phyloP scores from a whole-genome alignment of 805 yeast genomes.

The Kuraishia capsulata region DNA sequence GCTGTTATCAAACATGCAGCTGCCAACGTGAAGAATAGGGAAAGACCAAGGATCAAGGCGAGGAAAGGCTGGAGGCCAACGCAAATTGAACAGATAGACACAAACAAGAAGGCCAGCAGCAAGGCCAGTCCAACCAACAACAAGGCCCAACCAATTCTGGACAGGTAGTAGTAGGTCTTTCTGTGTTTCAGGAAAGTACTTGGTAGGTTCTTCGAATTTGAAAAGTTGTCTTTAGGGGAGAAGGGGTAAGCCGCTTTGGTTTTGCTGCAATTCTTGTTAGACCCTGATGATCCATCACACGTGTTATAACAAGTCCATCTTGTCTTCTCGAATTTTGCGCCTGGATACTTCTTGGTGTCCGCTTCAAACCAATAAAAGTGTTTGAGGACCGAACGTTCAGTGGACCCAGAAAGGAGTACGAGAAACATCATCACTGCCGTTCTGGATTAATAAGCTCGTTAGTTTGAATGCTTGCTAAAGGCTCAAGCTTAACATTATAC shows the following conservation, averaged over 20 bases:
- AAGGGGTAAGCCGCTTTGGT: constrained; percentile 74
- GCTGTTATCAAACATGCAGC: constrained; percentile 45
- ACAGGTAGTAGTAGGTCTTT: constrained; percentile 51
- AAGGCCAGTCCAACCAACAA: constrained; percentile 48
- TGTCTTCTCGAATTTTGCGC: constrained; percentile 33
- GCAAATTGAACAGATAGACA: not conserved
- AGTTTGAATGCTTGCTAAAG: not conserved
- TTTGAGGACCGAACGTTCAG: constrained; percentile 37
- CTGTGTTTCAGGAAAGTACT: constrained; percentile 35
- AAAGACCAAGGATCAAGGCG: constrained; percentile 13
- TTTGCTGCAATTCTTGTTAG: constrained; percentile 39
- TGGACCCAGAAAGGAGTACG: constrained; percentile 57
- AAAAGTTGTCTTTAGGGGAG: constrained; percentile 73
- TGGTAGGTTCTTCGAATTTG: constrained; percentile 45
- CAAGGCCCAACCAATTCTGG: constrained; percentile 64
- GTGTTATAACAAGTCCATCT: constrained; percentile 82
- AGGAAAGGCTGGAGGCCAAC: constrained; percentile 15
- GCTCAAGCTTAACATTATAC: no score
- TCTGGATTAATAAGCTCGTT: constrained; percentile 9
- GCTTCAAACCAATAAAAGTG: constrained; percentile 77
- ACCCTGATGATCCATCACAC: constrained; percentile 33
- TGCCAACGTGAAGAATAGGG: constrained; percentile 33
- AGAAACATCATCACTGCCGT: constrained; percentile 50
- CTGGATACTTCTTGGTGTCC: constrained; percentile 47
- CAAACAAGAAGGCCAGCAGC: constrained; percentile 33